Evolutionary conservation across 441 rosid species (phyloP), one percentile per base, ranked within the genome.

Genomic region (Adansonia grandidieri): DNA sequence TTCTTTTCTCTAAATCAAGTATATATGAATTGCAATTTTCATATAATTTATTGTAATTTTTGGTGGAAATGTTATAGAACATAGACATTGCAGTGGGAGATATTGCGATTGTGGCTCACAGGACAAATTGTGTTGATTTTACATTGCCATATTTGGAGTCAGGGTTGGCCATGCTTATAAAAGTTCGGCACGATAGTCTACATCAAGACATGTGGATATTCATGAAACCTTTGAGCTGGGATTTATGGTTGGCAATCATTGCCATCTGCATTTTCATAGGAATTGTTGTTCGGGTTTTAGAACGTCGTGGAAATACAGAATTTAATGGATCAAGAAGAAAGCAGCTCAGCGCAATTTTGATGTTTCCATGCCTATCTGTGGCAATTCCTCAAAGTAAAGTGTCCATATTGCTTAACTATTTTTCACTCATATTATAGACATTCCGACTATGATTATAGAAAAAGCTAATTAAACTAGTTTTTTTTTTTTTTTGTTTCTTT

Each of bases 51-150:
- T 20, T 63, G n/a, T 24, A 63, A 13, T 1, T 4, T 24, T 17
- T 32, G 40, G 20, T 0, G n/a, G 47, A 17, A 28, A 24, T 6
- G 10, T 3, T 37, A 40, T 74, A 86, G 85, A 68, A 47, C 2
- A 71, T 73, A 5, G 81, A 84, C 48, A 80, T 48, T 0, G 88
- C 71, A 1, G 88, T 86, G 15, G 88, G 86, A 28, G 87, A 86
- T 50, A 77, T 22, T 6, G 76, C 86, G 20, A 80, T 82, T 3
- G 2, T 60, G 1, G 81, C 85, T 1, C 74, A 72, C 32, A 74
- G 81, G 15, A 71, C 83, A 10, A 2, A 4, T 20, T 63, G 42
- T 11, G 77, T 86, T 0, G 87, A 86, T 40, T 86, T 84, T 50
- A 78, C 88, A 1, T n/a, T 84, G 76, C 87, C 87, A 11, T 80